phyloP scores from a whole-genome alignment of 1,139 yeast species.

The Sporopachydermia cereana region DNA sequence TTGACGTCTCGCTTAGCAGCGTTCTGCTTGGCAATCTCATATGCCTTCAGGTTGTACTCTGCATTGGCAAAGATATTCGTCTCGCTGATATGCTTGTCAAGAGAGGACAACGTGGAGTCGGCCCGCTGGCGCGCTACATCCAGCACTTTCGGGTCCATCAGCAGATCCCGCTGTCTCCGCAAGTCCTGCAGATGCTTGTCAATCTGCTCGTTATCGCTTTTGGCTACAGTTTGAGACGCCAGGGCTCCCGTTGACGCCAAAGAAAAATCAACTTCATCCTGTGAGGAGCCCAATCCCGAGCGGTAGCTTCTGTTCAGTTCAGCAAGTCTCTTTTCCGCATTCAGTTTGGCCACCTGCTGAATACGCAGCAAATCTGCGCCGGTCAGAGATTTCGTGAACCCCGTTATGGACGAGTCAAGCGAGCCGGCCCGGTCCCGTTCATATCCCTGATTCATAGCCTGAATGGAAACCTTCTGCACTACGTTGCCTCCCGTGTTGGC shows the following conservation, averaged over 20 bases:
- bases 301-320: conserved; percentile 14
- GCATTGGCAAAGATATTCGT: conserved; percentile 25
- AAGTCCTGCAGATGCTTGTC: not conserved
- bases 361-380: not conserved
- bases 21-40: conserved; percentile 54
- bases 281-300: conserved; percentile 10
- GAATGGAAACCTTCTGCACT: not conserved
- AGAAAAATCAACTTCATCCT: conserved; percentile 31
- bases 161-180: conserved; percentile 15
- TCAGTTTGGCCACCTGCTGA: conserved; percentile 21
- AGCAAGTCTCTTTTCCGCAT: conserved; percentile 22
- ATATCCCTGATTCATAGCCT: not conserved
- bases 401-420: not conserved
- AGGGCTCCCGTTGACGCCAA: conserved; percentile 28
- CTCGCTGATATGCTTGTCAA: conserved; percentile 29
- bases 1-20: conserved; percentile 41
- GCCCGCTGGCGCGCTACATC: conserved; percentile 26
- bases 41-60: conserved; percentile 20
- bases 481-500: not conserved
- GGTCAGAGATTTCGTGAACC: not conserved
- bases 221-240: conserved; percentile 23
- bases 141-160: conserved; percentile 19
- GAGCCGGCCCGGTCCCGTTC: not conserved
- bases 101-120: conserved; percentile 19
- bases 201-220: too few relatives aligned